phyloP scores from a whole-genome alignment of 768 basidiomycete genomes.

The Leucosporidium yakuticum region DNA sequence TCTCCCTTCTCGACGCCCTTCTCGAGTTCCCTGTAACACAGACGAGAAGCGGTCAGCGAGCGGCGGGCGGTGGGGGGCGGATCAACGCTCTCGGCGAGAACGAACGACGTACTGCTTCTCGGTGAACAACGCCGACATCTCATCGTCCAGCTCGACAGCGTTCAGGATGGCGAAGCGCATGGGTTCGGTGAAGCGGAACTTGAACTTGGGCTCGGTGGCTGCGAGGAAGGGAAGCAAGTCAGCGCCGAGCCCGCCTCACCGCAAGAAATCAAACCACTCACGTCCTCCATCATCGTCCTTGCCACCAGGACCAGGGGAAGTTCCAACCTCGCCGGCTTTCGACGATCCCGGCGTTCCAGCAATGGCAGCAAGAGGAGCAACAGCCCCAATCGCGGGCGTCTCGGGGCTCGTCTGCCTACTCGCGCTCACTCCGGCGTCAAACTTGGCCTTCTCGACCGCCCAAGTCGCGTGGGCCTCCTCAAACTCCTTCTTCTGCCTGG shows the following conservation, averaged over 20 bases:
- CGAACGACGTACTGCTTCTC: conserved; percentile 42
- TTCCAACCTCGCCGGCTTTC: no score
- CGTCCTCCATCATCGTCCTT: conserved; percentile 3
- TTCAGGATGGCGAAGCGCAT: conserved; percentile 79
- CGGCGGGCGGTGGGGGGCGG: not conserved
- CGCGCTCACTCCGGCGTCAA: conserved; percentile 1
- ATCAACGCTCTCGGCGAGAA: not conserved
- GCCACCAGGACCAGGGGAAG: not conserved
- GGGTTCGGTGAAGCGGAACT: conserved; percentile 68
- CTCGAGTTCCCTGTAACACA: conserved; percentile 51
- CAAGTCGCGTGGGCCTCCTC: not conserved
- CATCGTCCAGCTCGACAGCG: conserved; percentile 72
- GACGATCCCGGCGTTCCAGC: no score
- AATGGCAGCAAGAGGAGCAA: no score
- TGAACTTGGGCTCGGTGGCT: conserved; percentile 54
- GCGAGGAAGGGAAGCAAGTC: not conserved
- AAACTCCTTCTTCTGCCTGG: conserved; percentile 58
- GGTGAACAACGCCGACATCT: conserved; percentile 58
- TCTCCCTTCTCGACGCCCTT: conserved; percentile 52
- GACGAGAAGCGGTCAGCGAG: no score
- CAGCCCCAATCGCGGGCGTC: no score
- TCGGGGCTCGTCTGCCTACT: conserved; percentile 8
- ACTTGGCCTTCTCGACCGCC: not conserved
- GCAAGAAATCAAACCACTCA: conserved; percentile 5
- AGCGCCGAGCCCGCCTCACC: not conserved